phyloP scores from a whole-genome alignment of 306 rosid genomes.

The Quercus dentata region DNA sequence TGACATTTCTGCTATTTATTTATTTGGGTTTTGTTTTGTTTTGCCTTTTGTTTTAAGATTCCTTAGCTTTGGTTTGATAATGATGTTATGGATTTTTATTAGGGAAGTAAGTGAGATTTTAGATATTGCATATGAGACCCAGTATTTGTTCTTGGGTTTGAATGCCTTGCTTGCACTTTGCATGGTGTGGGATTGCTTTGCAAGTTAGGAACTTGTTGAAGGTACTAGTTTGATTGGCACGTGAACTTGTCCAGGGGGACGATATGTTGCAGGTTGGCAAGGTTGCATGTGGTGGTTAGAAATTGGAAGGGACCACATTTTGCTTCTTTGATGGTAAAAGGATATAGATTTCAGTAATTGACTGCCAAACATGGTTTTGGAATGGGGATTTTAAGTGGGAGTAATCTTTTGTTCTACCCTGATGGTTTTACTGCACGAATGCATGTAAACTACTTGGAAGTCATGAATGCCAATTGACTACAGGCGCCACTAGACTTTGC shows the following conservation, averaged over 20 bases:
- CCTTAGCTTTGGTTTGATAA: neutral
- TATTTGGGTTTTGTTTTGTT: neutral
- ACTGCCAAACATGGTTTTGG: neutral
- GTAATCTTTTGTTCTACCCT: neutral
- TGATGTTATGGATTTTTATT: neutral
- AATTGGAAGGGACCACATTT: constrained; percentile 8
- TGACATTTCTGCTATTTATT: neutral
- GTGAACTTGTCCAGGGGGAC: neutral
- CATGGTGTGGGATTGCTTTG: constrained; percentile 12
- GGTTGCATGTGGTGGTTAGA: constrained; percentile 27
- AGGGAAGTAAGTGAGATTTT: neutral
- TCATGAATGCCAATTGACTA: neutral
- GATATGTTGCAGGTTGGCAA: neutral
- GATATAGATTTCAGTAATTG: constrained; percentile 9
- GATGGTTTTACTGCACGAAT: neutral
- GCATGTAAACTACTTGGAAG: constrained; percentile 1
- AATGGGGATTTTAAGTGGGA: neutral
- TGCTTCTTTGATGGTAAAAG: constrained; percentile 31
- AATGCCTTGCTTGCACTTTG: neutral
- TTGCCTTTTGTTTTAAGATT: neutral
- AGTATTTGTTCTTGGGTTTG: neutral
- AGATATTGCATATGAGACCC: neutral
- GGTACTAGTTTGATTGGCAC: neutral
- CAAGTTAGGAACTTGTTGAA: neutral
- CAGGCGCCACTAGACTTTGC: neutral